Evolutionary conservation across 2,329 filamentous ascomycete genomes (phyloP).

Genomic region (Colletotrichum gloeosporioides): DNA sequence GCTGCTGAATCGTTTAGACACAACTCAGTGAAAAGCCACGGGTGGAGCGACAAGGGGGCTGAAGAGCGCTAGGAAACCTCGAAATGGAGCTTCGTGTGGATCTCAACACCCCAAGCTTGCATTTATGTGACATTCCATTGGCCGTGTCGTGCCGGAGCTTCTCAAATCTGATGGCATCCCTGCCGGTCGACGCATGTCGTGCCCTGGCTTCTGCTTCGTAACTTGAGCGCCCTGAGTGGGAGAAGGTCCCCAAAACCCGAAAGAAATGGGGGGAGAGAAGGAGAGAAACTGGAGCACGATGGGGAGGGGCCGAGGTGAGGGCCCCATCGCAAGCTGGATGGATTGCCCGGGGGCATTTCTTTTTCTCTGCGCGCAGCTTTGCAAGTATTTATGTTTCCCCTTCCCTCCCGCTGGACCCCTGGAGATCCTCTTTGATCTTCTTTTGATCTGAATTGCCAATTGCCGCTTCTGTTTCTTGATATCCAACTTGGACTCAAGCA

Average conservation of each 20-base stretch:
- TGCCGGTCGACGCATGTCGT: constrained; percentile 11
- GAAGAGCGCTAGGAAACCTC: constrained; percentile 1
- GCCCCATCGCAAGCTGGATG: background rate
- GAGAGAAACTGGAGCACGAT: background rate
- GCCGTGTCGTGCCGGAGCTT: constrained; percentile 5
- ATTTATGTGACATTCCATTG: constrained; percentile 8
- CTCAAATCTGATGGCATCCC: constrained; percentile 1
- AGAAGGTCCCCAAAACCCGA: background rate
- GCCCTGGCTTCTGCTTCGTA: constrained; percentile 17
- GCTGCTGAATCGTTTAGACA: background rate
- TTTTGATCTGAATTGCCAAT: constrained; percentile 6
- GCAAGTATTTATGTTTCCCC: constrained; percentile 7
- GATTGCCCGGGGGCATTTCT: background rate
- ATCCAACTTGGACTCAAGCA: background rate
- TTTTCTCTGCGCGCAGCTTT: background rate
- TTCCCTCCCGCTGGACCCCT: background rate
- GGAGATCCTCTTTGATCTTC: background rate
- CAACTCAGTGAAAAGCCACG: background rate
- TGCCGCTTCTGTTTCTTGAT: background rate
- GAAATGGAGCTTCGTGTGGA: constrained; percentile 15
- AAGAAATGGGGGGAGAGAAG: background rate
- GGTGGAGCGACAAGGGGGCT: constrained; percentile 5
- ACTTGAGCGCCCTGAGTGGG: constrained; percentile 16
- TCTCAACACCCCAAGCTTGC: constrained; percentile 17
- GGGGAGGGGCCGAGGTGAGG: constrained; percentile 16